Base-by-base conservation (phyloP, 805 yeast genomes). In the Barnettozyma salicaria region DNA sequence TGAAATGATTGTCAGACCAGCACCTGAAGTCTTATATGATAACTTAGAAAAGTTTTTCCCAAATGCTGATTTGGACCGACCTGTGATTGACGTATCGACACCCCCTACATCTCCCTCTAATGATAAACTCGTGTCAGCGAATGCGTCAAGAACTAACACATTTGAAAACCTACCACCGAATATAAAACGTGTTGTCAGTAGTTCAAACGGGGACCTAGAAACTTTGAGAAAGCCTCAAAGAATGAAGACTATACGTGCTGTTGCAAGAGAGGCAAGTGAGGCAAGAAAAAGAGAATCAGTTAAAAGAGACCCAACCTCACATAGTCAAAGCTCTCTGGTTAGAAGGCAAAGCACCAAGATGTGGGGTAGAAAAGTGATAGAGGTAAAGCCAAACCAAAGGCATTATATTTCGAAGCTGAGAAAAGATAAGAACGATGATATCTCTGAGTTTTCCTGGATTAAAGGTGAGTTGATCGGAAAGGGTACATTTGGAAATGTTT, bases 301-400 rank as follows among this genome's bases (percentile, higher is more conserved):
- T 25, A 41, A 22, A 19, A 30, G 41, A 36, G 44, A 21, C 25
- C 52, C 41, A 48, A 14, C 27, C 8, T 10, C 31, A 9, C 32
- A 20, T 13, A 45, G 44, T 58, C 6, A 37, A 42, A 32, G 50
- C 6, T 50, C 55, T 6, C 55, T 79, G 7, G 57, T 90, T 24
- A 68, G 87, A 45, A 67, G 97, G 39, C 72, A 70, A 38, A 86
- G 92, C 53, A 92, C 99, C 1, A 94, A 92, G 62, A 75, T 92
- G 81, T 92, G 99, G 99, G 99, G 98, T 16, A 88, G 86, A 44
- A 80, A 74, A 44, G 94, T 87, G 12, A 80, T 88, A 22, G 98
- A 92, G 60, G 89, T 89, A 21, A 88, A 89, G 1, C 78, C 90
- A 2, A 76, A 73, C 17, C 80, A 76, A 43, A 68, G 72, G 43